phyloP scores from a whole-genome alignment of 768 basidiomycete genomes.

The Jaapia argillacea region DNA sequence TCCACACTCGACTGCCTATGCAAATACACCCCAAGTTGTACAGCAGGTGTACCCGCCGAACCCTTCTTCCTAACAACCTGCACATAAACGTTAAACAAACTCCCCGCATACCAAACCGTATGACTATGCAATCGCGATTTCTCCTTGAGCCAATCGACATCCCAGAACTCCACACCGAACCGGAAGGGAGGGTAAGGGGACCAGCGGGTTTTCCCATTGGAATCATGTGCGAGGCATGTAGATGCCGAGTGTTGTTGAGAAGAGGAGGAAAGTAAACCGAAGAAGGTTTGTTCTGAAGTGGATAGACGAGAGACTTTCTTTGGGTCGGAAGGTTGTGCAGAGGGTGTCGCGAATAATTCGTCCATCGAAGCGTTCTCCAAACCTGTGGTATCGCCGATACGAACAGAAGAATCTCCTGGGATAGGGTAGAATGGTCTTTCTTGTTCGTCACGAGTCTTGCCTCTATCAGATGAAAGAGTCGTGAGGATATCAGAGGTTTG shows the following conservation, averaged over 20 bases:
- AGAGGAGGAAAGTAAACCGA: constrained; percentile 36
- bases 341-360: constrained; percentile 45
- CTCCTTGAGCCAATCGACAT: constrained; percentile 70
- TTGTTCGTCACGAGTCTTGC: constrained; percentile 9
- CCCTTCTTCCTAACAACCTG: constrained; percentile 82
- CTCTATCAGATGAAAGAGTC: constrained; percentile 16
- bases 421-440: constrained; percentile 51
- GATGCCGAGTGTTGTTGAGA: constrained; percentile 31
- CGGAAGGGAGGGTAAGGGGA: constrained; percentile 71
- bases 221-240: constrained; percentile 31
- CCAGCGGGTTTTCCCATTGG: constrained; percentile 43
- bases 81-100: constrained; percentile 81
- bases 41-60: constrained; percentile 22
- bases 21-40: constrained; percentile 81
- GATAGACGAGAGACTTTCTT: constrained; percentile 18
- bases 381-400: constrained; percentile 62
- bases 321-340: constrained; percentile 12
- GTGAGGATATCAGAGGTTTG: constrained; percentile 41
- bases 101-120: constrained; percentile 88
- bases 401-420: constrained; percentile 56
- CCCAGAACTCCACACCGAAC: constrained; percentile 89
- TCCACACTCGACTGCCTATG: constrained; percentile 81
- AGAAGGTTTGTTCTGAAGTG: constrained; percentile 45
- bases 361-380: constrained; percentile 54
- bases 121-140: constrained; percentile 77